Percentiles rank a stretch among this genome's conserved stretches.
phyloP scores from a whole-genome alignment of 83 land plant species.

The Isoetes engelmannii region DNA sequence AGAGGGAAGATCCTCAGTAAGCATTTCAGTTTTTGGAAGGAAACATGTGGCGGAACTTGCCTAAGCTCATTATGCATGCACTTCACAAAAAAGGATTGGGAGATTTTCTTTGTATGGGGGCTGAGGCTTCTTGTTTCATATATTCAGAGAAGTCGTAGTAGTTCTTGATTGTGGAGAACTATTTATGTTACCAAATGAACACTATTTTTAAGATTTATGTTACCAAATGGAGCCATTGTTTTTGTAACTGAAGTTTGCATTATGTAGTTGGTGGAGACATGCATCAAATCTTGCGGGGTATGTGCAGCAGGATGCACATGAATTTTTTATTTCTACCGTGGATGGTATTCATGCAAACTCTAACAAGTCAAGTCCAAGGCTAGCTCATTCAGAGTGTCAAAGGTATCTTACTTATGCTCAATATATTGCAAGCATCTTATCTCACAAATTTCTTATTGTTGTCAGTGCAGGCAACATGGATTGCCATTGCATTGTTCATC shows the following conservation, averaged over 20 bases:
- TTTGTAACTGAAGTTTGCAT: not conserved
- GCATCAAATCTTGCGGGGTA: slow-evolving; percentile 82
- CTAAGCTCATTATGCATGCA: too few relatives aligned
- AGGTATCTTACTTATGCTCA: slow-evolving; percentile 15
- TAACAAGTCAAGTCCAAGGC: slow-evolving; percentile 24
- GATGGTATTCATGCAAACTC: slow-evolving; percentile 83
- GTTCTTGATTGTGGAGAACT: not conserved
- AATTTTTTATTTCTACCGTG: slow-evolving; percentile 82
- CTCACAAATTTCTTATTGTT: not conserved
- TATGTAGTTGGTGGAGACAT: slow-evolving; percentile 94
- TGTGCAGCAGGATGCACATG: slow-evolving; percentile 95
- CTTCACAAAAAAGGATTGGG: not conserved
- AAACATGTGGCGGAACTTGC: too few relatives aligned
- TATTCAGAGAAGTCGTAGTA: not conserved
- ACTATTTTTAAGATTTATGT: not conserved
- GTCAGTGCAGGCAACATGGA: slow-evolving; percentile 54
- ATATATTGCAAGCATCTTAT: not conserved
- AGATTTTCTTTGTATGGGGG: not conserved
- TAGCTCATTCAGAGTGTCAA: slow-evolving; percentile 16
- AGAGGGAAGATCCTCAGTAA: too few relatives aligned
- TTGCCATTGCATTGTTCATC: slow-evolving; percentile 80
- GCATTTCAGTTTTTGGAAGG: too few relatives aligned
- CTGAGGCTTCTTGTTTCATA: not conserved
- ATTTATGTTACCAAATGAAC: too few relatives aligned
- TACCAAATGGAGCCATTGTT: too few relatives aligned